A percentile compares a stretch with the other conserved stretches of the same genome.
These are phyloP conservation scores for Wallacemonas rigidus DNA, from an alignment of 208 protist genomes.

Conservation along the genomic window DNA sequence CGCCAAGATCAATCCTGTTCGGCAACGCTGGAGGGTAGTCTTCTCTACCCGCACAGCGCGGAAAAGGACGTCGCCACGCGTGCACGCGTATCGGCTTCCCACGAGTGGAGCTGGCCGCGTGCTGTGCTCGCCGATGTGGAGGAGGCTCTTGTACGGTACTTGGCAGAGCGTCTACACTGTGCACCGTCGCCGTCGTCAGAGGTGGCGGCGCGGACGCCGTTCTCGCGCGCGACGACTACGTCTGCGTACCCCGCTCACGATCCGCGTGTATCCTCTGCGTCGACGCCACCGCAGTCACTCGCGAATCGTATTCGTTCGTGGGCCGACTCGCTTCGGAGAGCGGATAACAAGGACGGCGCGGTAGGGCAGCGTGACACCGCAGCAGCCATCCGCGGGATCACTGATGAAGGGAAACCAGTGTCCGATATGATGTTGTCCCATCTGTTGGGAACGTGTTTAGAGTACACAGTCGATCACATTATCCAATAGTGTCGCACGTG, in stretches of 20 bases:
- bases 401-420: neutral
- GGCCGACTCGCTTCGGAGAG: neutral
- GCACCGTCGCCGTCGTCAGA: neutral
- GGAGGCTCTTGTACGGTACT: conserved; percentile 2
- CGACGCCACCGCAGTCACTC: conserved; percentile 3
- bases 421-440: neutral
- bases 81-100: too few species aligned
- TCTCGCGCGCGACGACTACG: neutral
- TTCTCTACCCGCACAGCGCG: too few species aligned
- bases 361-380: neutral
- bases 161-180: conserved; percentile 4
- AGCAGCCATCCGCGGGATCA: neutral
- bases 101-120: conserved; percentile 1
- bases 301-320: conserved; percentile 5
- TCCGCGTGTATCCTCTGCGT: neutral
- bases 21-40: too few species aligned
- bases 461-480: conserved; percentile 5
- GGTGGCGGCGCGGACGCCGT: neutral
- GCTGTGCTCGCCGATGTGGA: conserved; percentile 8
- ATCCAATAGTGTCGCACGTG: neutral
- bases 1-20: neutral
- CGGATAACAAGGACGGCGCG: neutral
- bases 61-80: too few species aligned
- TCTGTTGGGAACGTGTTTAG: neutral
- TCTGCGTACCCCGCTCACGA: neutral